Evolutionary conservation across 2,329 filamentous ascomycete species (phyloP), one percentile per base, ranked within the genome.

Genomic region (Colletotrichum tofieldiae): DNA sequence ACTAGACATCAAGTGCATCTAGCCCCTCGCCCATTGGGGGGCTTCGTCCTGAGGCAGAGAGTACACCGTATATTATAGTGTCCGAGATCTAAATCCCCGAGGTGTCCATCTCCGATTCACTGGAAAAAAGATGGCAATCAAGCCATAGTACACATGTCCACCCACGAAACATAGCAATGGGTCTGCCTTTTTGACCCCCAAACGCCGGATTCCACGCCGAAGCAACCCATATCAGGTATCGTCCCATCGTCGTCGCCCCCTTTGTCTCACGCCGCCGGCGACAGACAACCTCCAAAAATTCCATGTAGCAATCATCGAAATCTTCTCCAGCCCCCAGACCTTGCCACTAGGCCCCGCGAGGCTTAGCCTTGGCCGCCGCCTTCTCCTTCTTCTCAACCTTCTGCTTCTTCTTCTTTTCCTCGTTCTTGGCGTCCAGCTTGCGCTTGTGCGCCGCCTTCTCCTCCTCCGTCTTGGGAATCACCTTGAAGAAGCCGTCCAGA

Each of bases 301-400:
- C 26, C 49, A 26, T 23, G 16, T 6, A 55, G 37, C 26, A 45
- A 35, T 32, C 37, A 5, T 45, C 47, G 14, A 41, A 8, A 23
- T 18, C 47, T 35, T 35, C 5, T n/a, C 12, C 49, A 32, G 9
- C 35, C 61, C 26, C 58, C 18, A 3, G 26, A 32, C 49, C 35
- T 6, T 18, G 2, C 18, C 23, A n/a, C 23, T 63, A 75, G 35
- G 89, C 86, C 29, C 91, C 93, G 74, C 94, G 91, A 18, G 96
- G 95, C 85, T 96, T 98, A 7, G 93, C 88, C 85, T 98, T 99
- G 29, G 91, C 90, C 75, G 94, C 94, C 76, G 95, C 95, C 89
- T 98, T 99, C 75, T 95, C 94, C 86, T 98, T 98, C 79, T 96
- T 95, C 70, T 97, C 94, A 74, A 94, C 91, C 89, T 98, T 99